A percentile compares a stretch with the other conserved stretches of the same genome.
These are phyloP conservation scores for Keithomyces neogunnii DNA, from an alignment of 2,329 filamentous ascomycete species.

Conservation along the genomic window DNA sequence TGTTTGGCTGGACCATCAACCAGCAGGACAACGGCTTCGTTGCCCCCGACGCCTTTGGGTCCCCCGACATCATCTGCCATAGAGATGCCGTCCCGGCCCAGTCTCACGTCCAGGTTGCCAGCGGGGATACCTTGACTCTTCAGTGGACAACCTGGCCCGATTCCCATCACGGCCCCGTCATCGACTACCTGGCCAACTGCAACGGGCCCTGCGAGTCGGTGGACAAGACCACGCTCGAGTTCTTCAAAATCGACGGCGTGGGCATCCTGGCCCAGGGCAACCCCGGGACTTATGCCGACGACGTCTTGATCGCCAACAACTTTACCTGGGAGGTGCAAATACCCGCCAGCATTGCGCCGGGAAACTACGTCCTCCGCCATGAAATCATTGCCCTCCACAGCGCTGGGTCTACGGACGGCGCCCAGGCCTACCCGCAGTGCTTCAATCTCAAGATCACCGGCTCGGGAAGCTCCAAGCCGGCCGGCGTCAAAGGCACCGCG, in stretches of 20 bases:
- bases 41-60: conserved; percentile 32
- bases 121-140: conserved; percentile 36
- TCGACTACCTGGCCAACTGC: conserved; percentile 37
- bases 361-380: conserved; percentile 47
- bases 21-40: conserved; percentile 39
- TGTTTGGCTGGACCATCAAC: conserved; percentile 31
- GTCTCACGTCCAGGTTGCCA: conserved; percentile 31
- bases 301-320: conserved; percentile 39
- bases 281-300: conserved; percentile 30
- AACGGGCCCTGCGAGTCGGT: conserved; percentile 32
- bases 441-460: conserved; percentile 40
- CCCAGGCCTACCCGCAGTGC: conserved; percentile 46
- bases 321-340: conserved; percentile 42
- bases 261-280: conserved; percentile 27
- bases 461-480: conserved; percentile 23
- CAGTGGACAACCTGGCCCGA: conserved; percentile 42
- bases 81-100: conserved; percentile 29
- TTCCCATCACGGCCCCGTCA: conserved; percentile 37
- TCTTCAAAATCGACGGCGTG: conserved; percentile 37
- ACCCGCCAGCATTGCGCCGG: conserved; percentile 35
- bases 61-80: conserved; percentile 41
- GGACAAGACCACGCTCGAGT: conserved; percentile 33
- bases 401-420: conserved; percentile 30
- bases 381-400: conserved; percentile 47
- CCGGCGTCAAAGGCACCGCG: conserved; percentile 24